Conservation (phyloP, 331 rosid genomes). For the Malus hybrid region DNA sequence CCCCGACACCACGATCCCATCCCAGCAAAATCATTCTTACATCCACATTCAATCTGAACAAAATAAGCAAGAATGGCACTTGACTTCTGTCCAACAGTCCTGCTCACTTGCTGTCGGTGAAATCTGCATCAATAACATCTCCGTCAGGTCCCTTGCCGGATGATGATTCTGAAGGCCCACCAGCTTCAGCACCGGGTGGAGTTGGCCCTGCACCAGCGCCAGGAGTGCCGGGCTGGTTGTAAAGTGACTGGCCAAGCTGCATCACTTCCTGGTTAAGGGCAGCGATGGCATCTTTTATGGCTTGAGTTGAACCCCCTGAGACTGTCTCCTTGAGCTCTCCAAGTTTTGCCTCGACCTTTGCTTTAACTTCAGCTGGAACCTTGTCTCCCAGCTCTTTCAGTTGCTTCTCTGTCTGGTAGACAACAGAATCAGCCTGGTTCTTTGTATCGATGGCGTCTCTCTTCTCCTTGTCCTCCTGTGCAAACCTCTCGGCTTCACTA, state of each 20-base stretch:
- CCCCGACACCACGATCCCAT: neutral
- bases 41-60: neutral
- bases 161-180: constrained; percentile 23
- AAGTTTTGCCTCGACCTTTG: constrained; percentile 28
- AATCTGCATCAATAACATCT: constrained; percentile 30
- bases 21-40: neutral
- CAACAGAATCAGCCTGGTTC: constrained; percentile 34
- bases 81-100: neutral
- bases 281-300: constrained; percentile 25
- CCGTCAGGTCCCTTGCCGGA: constrained; percentile 25
- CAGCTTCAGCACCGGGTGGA: constrained; percentile 18
- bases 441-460: constrained; percentile 30
- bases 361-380: constrained; percentile 24
- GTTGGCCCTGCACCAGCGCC: constrained; percentile 15
- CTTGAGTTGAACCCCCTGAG: constrained; percentile 27
- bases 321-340: constrained; percentile 29
- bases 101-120: constrained; percentile 22
- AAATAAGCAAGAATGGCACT: neutral
- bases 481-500: constrained; percentile 20
- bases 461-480: constrained; percentile 31
- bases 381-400: constrained; percentile 34
- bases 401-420: constrained; percentile 33
- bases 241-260: constrained; percentile 36
- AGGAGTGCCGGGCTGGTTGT: constrained; percentile 22
- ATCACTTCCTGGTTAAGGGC: constrained; percentile 35